Percentiles rank a stretch among this genome's conserved stretches.
phyloP scores from a whole-genome alignment of 176 grass and related monocot genomes.

The Pontederia paniculata region DNA sequence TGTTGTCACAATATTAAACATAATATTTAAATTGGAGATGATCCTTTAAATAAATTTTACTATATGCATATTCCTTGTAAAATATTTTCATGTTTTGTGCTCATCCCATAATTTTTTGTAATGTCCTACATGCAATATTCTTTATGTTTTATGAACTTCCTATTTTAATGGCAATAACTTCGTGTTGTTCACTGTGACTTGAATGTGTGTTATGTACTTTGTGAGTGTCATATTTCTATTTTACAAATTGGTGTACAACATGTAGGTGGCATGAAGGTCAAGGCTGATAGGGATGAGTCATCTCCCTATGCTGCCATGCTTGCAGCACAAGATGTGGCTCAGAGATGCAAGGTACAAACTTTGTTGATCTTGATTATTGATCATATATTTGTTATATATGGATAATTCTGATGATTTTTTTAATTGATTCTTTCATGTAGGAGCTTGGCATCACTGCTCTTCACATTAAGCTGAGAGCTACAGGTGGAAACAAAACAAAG shows the following conservation, averaged over 20 bases:
- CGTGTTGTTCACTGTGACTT: background rate
- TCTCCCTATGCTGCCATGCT: conserved; percentile 93
- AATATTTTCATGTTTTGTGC: too few relatives aligned
- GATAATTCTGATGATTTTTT: background rate
- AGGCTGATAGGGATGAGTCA: conserved; percentile 82
- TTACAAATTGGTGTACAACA: background rate
- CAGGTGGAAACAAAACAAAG: conserved; percentile 49
- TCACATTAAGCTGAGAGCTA: conserved; percentile 45
- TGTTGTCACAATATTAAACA: too few relatives aligned
- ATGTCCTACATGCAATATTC: too few relatives aligned
- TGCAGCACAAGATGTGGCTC: conserved; percentile 74
- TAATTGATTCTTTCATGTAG: background rate
- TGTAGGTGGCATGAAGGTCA: conserved; percentile 87
- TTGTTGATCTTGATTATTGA: background rate
- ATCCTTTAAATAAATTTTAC: too few relatives aligned
- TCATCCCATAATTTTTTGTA: too few relatives aligned
- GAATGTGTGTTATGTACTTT: background rate
- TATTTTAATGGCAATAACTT: background rate
- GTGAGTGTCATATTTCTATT: background rate
- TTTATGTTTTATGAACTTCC: too few relatives aligned
- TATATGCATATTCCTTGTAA: background rate
- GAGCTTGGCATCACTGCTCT: conserved; percentile 41
- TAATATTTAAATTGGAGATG: too few relatives aligned
- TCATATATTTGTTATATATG: background rate
- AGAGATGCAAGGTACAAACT: conserved; percentile 49